Percentiles rank a stretch among this genome's conserved stretches.
Conservation (phyloP, 2,329 filamentous ascomycete genomes). For the Penicillium sp. region DNA sequence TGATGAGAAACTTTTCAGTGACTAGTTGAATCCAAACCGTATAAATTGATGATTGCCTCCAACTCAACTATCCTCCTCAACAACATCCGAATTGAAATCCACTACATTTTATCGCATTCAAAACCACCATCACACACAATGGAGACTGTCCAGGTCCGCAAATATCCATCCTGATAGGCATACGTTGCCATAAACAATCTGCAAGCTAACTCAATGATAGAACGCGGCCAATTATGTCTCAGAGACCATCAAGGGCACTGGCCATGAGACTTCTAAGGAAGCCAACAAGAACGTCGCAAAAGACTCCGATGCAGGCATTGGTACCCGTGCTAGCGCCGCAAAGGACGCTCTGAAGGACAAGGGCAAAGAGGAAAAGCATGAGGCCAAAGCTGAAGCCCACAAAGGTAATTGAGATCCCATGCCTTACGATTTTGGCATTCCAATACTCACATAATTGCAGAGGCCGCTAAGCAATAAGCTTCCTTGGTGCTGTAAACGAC, state of each 20-base stretch:
- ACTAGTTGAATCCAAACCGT: neutral
- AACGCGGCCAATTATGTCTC: slow-evolving; percentile 72
- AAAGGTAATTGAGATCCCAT: neutral
- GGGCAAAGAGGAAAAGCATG: neutral
- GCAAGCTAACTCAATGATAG: slow-evolving; percentile 24
- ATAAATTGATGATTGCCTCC: neutral
- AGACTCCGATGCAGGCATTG: slow-evolving; percentile 57
- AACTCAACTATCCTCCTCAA: neutral
- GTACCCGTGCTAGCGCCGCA: slow-evolving; percentile 60
- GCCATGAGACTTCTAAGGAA: slow-evolving; percentile 66
- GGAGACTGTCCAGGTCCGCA: slow-evolving; percentile 26
- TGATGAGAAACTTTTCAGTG: neutral
- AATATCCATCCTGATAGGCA: neutral
- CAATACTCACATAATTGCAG: neutral
- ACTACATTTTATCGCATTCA: neutral
- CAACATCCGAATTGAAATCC: neutral
- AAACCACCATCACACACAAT: slow-evolving; percentile 10
- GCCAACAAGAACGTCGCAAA: slow-evolving; percentile 72
- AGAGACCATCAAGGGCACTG: slow-evolving; percentile 64
- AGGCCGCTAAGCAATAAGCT: neutral
- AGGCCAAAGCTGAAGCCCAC: neutral
- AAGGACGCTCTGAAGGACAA: neutral
- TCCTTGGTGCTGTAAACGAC: neutral
- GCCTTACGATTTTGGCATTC: neutral
- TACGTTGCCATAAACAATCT: neutral